Base-by-base conservation (phyloP, 306 rosid genomes). In the Quercus suber region DNA sequence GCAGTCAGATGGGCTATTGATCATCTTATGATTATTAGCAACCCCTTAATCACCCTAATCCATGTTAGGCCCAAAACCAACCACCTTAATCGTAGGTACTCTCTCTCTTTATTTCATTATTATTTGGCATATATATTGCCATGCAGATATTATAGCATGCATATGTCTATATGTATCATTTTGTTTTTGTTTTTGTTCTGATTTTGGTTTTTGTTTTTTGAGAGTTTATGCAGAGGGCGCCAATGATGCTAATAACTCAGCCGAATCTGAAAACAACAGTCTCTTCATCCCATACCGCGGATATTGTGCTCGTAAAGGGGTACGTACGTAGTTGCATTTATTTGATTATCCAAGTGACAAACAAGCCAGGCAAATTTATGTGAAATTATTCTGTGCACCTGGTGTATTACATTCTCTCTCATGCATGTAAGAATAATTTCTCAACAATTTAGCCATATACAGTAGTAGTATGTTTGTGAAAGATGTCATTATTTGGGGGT, bases 1-100 rank as follows among this genome's bases (percentile, higher is more conserved):
- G 92, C 98, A 5, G 89, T 91, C 61, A 91, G 93, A 2, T 93
- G 97, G 98, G 99, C 97, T 8, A 76, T 96, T 37, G 92, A 87
- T 78, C 92, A 91, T 83, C 93, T 91, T 7, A 82, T 82, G 30
- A 21, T 68, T 23, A 27, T 68, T 23, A 27, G 81, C 27, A 84
- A 84, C 53, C 91, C 97, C 2, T 17, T 77, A 71, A 55, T 96
- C 70, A 69, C 89, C 31, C 89, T 91, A 5, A 84, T 89, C 77
- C 98, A 96, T 59, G 97, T 95, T 30, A 78, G 82, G 64, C 82
- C 80, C 78, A 90, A 90, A 89, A 77, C 69, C 80, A 67, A 69
- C 71, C 71, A 55, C 78, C 41, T 41, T 12, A 41, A 88, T 79
- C 89, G 99, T 95, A 91, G 96, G 94, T 93, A 93, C 86, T 94